A percentile compares a stretch with the other conserved stretches of the same genome.
Conservation (phyloP, 2,329 filamentous ascomycete genomes). For the Fusarium udum region DNA sequence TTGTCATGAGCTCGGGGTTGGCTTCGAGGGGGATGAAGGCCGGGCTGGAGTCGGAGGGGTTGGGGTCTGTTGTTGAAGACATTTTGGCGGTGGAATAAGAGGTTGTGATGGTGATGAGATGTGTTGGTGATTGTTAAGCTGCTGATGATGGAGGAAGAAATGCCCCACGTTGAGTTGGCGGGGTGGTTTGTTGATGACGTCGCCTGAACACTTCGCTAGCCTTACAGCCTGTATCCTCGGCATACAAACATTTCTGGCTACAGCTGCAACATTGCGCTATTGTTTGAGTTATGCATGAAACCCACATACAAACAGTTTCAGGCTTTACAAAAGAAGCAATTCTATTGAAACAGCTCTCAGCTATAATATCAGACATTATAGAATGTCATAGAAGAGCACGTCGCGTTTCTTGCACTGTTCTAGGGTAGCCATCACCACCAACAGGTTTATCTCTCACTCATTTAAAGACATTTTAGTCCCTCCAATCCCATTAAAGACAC, state of each 20-base stretch:
- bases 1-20: slow-evolving; percentile 90
- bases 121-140: background rate
- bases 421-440: slow-evolving; percentile 2
- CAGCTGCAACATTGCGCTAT: background rate
- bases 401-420: background rate
- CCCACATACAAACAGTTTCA: background rate
- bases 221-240: background rate
- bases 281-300: background rate
- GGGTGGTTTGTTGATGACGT: slow-evolving; percentile 25
- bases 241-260: background rate
- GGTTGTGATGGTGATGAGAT: background rate
- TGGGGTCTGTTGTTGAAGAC: slow-evolving; percentile 51
- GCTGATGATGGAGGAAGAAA: background rate
- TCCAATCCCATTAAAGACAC: slow-evolving; percentile 9
- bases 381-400: background rate
- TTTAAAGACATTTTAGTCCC: background rate
- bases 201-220: background rate
- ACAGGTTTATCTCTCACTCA: background rate
- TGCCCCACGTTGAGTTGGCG: slow-evolving; percentile 20
- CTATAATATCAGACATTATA: background rate
- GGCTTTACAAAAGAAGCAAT: background rate
- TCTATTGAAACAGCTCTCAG: background rate
- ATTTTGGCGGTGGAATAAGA: slow-evolving; percentile 29
- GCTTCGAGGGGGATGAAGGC: slow-evolving; percentile 71
- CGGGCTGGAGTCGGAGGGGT: slow-evolving; percentile 50